Percentiles rank a stretch among this genome's conserved stretches.
phyloP scores from a whole-genome alignment of 352 stramenopile genomes.

The Phytopythium ostracodes region DNA sequence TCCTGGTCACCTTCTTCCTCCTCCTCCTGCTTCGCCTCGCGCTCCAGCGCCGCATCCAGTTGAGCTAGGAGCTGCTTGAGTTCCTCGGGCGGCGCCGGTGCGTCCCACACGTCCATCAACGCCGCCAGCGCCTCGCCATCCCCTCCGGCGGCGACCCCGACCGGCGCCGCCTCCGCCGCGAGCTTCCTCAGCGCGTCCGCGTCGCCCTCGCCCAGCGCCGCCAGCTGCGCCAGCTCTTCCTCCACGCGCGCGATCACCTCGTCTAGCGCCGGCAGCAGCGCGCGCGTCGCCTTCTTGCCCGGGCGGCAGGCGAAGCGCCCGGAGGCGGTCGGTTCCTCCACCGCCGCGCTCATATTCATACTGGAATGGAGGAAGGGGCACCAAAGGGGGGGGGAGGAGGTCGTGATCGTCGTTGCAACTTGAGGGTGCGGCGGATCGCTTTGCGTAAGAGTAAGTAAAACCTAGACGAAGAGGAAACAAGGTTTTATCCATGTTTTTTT shows the following conservation, averaged over 20 bases:
- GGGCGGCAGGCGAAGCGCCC: conserved; percentile 9
- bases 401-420: no score
- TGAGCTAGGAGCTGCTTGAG: conserved; percentile 38
- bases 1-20: not conserved
- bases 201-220: conserved; percentile 30
- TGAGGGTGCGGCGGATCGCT: no score
- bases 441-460: no score
- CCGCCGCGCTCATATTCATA: no score
- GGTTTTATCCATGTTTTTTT: no score
- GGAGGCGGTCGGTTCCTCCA: no score
- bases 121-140: conserved; percentile 32
- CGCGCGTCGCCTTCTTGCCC: conserved; percentile 10
- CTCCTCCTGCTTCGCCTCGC: conserved; percentile 13
- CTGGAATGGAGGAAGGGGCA: no score
- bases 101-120: conserved; percentile 45
- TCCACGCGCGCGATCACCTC: conserved; percentile 54
- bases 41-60: conserved; percentile 28
- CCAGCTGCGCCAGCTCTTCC: conserved; percentile 47
- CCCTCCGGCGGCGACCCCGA: conserved; percentile 16
- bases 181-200: conserved; percentile 35
- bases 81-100: conserved; percentile 25
- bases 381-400: no score
- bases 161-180: conserved; percentile 22
- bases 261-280: conserved; percentile 47
- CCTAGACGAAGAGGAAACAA: no score